Evolutionary conservation across 768 basidiomycete genomes (phyloP).

Genomic region (Tylopilus sp.): DNA sequence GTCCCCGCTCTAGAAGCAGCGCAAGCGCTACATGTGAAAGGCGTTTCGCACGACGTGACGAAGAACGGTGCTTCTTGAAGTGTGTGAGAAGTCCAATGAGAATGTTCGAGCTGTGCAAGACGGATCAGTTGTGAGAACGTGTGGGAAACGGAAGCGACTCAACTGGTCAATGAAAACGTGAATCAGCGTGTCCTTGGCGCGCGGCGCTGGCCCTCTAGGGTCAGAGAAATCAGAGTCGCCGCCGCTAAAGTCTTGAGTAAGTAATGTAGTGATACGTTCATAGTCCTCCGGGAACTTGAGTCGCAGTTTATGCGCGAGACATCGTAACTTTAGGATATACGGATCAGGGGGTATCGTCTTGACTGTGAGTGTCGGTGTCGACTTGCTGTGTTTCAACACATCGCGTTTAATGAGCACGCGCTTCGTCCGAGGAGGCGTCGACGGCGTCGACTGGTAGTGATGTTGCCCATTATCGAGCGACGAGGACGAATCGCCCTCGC

Average conservation of each 20-base stretch:
- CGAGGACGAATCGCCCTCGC: conserved; percentile 28
- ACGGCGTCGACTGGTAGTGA: conserved; percentile 26
- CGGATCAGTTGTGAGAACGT: conserved; percentile 8
- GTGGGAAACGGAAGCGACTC: conserved; percentile 13
- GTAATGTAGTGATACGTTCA: conserved; percentile 29
- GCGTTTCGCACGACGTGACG: conserved; percentile 41
- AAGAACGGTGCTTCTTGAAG: conserved; percentile 50
- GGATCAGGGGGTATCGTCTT: conserved; percentile 43
- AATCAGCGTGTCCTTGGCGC: conserved; percentile 31
- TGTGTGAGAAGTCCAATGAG: conserved; percentile 78
- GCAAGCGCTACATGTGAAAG: conserved; percentile 77
- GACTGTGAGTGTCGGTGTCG: conserved; percentile 44
- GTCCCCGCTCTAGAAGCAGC: conserved; percentile 78
- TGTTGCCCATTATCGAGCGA: conserved; percentile 22
- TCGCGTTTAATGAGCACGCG: conserved; percentile 21
- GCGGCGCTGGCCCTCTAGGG: conserved; percentile 32
- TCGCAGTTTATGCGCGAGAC: conserved; percentile 54
- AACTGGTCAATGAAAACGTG: conserved; percentile 47
- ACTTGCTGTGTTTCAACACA: conserved; percentile 40
- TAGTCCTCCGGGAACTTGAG: conserved; percentile 54
- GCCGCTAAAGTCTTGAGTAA: conserved; percentile 34
- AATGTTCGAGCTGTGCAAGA: conserved; percentile 69
- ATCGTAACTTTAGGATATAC: conserved; percentile 47
- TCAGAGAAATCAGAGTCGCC: conserved; percentile 35
- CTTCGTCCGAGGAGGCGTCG: conserved; percentile 29